Evolutionary conservation across 2,329 filamentous ascomycete species (phyloP).

Genomic region (Amauroascus verrucosus): DNA sequence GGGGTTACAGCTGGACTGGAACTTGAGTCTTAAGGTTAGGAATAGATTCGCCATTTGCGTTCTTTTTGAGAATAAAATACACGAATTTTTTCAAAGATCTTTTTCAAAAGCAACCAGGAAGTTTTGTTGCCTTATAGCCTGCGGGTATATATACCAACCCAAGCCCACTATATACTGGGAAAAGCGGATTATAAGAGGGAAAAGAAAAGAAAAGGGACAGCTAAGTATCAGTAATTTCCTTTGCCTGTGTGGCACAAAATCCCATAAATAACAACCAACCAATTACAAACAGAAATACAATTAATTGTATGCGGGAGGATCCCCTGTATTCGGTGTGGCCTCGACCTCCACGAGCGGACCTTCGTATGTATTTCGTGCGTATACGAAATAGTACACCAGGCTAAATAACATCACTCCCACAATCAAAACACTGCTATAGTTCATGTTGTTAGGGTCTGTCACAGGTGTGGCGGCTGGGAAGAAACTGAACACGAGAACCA

Average conservation of each 20-base stretch:
- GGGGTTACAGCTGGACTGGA: conserved; percentile 14
- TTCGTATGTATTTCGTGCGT: conserved; percentile 24
- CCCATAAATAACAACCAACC: background rate
- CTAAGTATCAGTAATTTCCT: background rate
- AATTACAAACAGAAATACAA: background rate
- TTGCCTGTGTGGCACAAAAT: background rate
- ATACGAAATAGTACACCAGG: conserved; percentile 30
- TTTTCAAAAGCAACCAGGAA: background rate
- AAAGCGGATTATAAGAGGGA: background rate
- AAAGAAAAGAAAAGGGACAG: background rate
- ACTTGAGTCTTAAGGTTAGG: background rate
- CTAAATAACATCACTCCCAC: conserved; percentile 32
- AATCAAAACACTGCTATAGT: conserved; percentile 37
- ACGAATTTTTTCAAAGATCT: background rate
- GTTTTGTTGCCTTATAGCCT: background rate
- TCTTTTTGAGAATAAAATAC: background rate
- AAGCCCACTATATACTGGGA: conserved; percentile 1
- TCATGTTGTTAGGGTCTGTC: conserved; percentile 27
- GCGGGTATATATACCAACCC: background rate
- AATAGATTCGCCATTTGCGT: background rate
- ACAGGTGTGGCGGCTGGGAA: conserved; percentile 28
- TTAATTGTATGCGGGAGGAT: background rate
- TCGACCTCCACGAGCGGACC: conserved; percentile 22
- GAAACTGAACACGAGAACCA: conserved; percentile 26
- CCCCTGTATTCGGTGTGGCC: background rate